Evolutionary conservation across 2,329 filamentous ascomycete species (phyloP), one percentile per base, ranked within the genome.

Genomic region (Colletotrichum sp.): DNA sequence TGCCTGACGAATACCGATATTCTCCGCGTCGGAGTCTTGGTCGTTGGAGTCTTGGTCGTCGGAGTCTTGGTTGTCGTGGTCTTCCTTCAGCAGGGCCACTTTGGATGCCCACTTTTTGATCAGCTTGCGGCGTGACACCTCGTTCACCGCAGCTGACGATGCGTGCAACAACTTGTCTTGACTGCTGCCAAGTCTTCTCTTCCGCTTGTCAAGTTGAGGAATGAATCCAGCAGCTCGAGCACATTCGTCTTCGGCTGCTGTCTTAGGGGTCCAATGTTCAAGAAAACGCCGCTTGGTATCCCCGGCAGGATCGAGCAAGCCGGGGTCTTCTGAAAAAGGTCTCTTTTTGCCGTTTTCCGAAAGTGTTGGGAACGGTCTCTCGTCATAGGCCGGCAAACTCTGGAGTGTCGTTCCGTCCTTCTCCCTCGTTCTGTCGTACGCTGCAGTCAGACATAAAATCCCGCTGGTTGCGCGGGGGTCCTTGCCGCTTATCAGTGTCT

Each of bases 111-210:
- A 59, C 16, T 30, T 27, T 59, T 22, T 59, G 19, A 15, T 22
- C 13, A 0, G 25, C 55, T 29, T 59, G 55, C 4, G 15, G 9
- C 4, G 55, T 29, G 55, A 59, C 25, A 29, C 25, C 0, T 59
- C 25, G 3, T 16, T 59, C 25, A 25, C 6, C 2, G 55, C 55
- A 6, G 13, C 25, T 22, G 55, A 59, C 25, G 55, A 19, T 6
- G 25, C 22, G 25, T 29, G 25, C 9, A 27, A 30, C 22, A 27
- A 22, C 4, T 29, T 4, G 2, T 27, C 12, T 6, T 59, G 55
- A 1, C 25, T 29, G 9, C 0, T 6, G 55, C 13, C 1, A 11
- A 59, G 55, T 1, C 12, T 12, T 6, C 0, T 59, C 13, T 30
- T 15, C 1, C 13, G 15, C 13, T 29, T 29, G 4, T 30, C 55